Percentiles rank a stretch among this genome's conserved stretches.
Conservation (phyloP, 2,329 filamentous ascomycete species). For the Podosphaera fusca region DNA sequence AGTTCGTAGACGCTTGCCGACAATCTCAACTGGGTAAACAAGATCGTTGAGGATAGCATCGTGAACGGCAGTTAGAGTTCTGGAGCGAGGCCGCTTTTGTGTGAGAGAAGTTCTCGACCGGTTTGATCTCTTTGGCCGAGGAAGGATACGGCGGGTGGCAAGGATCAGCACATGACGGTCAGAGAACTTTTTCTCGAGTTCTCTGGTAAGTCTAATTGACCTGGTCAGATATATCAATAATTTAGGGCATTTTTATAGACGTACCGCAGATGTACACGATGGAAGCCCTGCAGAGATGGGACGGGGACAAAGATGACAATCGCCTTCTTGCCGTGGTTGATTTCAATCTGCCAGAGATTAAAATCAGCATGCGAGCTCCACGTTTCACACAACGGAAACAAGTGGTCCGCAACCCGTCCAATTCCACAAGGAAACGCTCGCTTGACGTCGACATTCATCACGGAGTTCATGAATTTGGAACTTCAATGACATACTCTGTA, state of each 20-base stretch:
- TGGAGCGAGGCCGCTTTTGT: constrained; percentile 95
- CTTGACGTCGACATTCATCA: constrained; percentile 10
- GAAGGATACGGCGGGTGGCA: constrained; percentile 93
- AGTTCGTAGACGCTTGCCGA: constrained; percentile 95
- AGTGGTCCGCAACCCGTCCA: constrained; percentile 56
- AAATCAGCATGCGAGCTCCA: constrained; percentile 59
- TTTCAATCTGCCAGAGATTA: constrained; percentile 72
- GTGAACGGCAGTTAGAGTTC: constrained; percentile 96
- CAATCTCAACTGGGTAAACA: constrained; percentile 99
- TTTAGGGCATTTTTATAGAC: constrained; percentile 16
- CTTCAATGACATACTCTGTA: constrained; percentile 6
- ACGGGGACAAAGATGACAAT: constrained; percentile 99
- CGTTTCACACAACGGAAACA: constrained; percentile 17
- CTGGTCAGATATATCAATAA: neutral
- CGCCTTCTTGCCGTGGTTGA: constrained; percentile 99
- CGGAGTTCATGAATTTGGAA: too few relatives aligned
- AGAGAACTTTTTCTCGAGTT: constrained; percentile 99
- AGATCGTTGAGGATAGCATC: constrained; percentile 94
- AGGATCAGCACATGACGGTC: constrained; percentile 99
- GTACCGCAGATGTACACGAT: constrained; percentile 99
- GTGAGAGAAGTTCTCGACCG: constrained; percentile 89
- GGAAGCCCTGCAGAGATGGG: constrained; percentile 93
- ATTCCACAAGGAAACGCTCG: constrained; percentile 25
- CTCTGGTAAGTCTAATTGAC: constrained; percentile 64
- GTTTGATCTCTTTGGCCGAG: constrained; percentile 94